These are phyloP conservation scores for Sporopachydermia lactativora DNA, from an alignment of 805 yeast species.

Conservation along the genomic window DNA sequence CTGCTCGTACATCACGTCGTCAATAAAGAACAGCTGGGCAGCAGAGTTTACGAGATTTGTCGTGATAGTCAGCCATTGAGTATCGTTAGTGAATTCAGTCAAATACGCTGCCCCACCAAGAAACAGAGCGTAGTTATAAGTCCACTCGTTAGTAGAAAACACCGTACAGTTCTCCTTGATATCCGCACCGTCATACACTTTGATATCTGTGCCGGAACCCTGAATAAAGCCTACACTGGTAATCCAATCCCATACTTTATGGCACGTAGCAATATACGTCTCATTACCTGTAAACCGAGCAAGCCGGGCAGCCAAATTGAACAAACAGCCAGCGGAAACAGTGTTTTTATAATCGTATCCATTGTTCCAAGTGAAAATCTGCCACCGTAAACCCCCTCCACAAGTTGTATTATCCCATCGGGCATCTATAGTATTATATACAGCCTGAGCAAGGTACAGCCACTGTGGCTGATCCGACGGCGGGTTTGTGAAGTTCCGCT, in stretches of 20 bases:
- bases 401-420: constrained; percentile 46
- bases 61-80: constrained; percentile 44
- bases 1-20: constrained; percentile 47
- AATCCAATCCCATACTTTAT: constrained; percentile 34
- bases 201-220: constrained; percentile 8
- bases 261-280: constrained; percentile 37
- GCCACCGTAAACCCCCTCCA: constrained; percentile 61
- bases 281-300: constrained; percentile 42
- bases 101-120: constrained; percentile 57
- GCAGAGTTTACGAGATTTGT: constrained; percentile 32
- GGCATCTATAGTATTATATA: constrained; percentile 38
- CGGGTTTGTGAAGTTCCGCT: constrained; percentile 39
- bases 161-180: constrained; percentile 29
- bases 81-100: constrained; percentile 46
- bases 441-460: constrained; percentile 43
- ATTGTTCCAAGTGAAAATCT: constrained; percentile 42
- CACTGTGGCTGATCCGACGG: constrained; percentile 30
- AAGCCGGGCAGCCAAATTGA: constrained; percentile 48
- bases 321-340: constrained; percentile 49
- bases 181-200: constrained; percentile 10
- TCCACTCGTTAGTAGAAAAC: constrained; percentile 47
- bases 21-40: constrained; percentile 31
- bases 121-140: constrained; percentile 60
- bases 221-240: constrained; percentile 16
- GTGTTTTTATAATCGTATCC: constrained; percentile 54